Evolutionary conservation across 176 grass and related monocot species (phyloP).

Genomic region (Eleusine indica): DNA sequence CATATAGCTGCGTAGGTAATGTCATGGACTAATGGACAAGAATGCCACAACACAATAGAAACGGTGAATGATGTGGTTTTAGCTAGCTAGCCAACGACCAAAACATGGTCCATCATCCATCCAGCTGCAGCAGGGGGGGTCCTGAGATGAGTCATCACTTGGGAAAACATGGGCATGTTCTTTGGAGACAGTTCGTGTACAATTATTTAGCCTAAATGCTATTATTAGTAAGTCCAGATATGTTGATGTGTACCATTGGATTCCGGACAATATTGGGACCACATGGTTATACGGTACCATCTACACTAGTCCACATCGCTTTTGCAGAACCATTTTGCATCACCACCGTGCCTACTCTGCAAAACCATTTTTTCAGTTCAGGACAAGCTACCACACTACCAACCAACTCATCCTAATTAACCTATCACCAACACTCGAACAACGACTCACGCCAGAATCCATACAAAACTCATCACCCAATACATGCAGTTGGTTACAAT

Average conservation of each 20-base stretch:
- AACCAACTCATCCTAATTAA: background rate
- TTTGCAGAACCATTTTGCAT: background rate
- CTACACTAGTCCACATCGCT: conserved; percentile 21
- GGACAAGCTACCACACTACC: background rate
- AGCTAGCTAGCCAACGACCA: conserved; percentile 2
- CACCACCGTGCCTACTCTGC: background rate
- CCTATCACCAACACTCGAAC: background rate
- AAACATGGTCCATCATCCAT: background rate
- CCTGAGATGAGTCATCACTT: background rate
- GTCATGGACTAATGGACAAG: conserved; percentile 46
- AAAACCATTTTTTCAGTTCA: conserved; percentile 20
- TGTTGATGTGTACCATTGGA: conserved; percentile 13
- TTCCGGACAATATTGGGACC: conserved; percentile 32
- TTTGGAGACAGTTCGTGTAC: background rate
- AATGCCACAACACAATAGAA: conserved; percentile 36
- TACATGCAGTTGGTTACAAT: background rate
- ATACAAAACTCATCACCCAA: background rate
- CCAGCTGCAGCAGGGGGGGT: background rate
- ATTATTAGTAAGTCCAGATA: background rate
- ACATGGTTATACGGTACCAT: background rate
- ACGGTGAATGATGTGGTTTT: conserved; percentile 44
- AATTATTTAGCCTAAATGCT: background rate
- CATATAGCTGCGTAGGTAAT: conserved; percentile 4
- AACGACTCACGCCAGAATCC: background rate
- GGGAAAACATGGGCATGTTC: background rate